Base-by-base conservation (phyloP, 2,329 filamentous ascomycete genomes). In the Purpureocillium takamizusanense region DNA sequence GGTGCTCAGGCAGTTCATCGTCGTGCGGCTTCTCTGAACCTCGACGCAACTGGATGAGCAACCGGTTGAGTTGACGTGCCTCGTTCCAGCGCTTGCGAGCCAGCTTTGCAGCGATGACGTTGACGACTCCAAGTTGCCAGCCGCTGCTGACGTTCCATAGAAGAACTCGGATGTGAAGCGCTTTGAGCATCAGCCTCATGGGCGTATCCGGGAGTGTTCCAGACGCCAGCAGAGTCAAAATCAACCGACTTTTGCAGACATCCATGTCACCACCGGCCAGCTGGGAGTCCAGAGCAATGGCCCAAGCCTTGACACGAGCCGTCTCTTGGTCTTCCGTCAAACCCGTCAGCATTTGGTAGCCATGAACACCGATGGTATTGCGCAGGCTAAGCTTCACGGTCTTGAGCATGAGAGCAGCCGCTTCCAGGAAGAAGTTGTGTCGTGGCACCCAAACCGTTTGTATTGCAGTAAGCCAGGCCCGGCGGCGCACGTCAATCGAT, bases 391-490 rank as follows among this genome's bases (percentile, higher is more conserved):
- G 81, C 60, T 94, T 94, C 40, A 84, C 61, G 39, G 81, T 86
- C 66, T 95, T 92, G 31, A 87, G 67, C 7, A 80, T 70, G 17
- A 95, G 71, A 3, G 88, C 89, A 13, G 85, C 79, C 39, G 86
- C 83, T 59, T 95, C 90, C 3, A 94, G 76, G 48, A 90, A 73
- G 57, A 94, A 89, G 48, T 83, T 86, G 58, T 94, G 86, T 15
- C 82, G 78, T 10, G 90, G 90, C 12, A 95, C 85, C 76, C 88
- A 94, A 17, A 95, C 86, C 4, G 84, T 90, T 61, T 95, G 89
- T 42, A 95, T 82, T 7, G 89, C 86, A 3, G 89, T 95, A 41
- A 94, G 78, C 89, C 90, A 95, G 25, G 89, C 89, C 57, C 88
- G 85, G 43, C 83, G 80, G 36, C 88, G 82, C 33, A 94, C 83